Conservation (phyloP, 2,329 filamentous ascomycete species). For the Gaeumannomyces sp. region DNA sequence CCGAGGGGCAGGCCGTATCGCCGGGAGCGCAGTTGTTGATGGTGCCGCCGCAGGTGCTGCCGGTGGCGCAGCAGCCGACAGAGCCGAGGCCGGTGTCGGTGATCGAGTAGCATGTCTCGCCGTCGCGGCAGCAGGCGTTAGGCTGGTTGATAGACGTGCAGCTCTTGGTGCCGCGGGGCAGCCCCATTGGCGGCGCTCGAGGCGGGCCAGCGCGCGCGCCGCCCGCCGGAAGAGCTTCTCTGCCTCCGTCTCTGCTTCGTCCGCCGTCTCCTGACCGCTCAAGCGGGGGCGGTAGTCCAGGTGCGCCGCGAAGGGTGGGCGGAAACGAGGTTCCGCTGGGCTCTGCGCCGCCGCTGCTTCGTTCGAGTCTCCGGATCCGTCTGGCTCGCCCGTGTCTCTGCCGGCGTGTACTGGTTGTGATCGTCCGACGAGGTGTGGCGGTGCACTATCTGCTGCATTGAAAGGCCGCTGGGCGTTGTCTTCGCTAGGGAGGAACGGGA, state of each 20-base stretch:
- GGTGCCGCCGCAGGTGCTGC: constrained; percentile 54
- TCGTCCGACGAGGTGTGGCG: constrained; percentile 1
- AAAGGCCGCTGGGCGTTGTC: constrained; percentile 11
- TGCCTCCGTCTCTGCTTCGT: constrained; percentile 1
- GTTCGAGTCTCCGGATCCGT: not conserved
- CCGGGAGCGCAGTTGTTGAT: constrained; percentile 57
- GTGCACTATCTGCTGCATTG: not conserved
- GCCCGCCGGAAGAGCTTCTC: constrained; percentile 32
- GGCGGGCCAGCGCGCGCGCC: constrained; percentile 37
- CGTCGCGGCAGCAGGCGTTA: constrained; percentile 66
- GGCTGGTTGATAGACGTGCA: constrained; percentile 60
- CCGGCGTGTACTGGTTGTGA: not conserved
- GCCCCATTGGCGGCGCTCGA: constrained; percentile 52
- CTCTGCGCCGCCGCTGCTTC: constrained; percentile 8
- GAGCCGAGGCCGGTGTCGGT: constrained; percentile 56
- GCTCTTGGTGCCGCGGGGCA: constrained; percentile 60
- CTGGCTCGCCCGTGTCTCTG: constrained; percentile 17
- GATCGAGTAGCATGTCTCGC: constrained; percentile 60
- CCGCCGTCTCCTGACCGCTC: constrained; percentile 14
- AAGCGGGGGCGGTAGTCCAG: constrained; percentile 16
- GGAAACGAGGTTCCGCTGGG: constrained; percentile 28
- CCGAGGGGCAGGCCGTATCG: constrained; percentile 58
- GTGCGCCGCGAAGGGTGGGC: constrained; percentile 48
- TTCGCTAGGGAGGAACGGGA: constrained; percentile 21
- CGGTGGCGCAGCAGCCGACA: constrained; percentile 69